phyloP scores from a whole-genome alignment of 148 eudicot species.

The Bassia scoparia region DNA sequence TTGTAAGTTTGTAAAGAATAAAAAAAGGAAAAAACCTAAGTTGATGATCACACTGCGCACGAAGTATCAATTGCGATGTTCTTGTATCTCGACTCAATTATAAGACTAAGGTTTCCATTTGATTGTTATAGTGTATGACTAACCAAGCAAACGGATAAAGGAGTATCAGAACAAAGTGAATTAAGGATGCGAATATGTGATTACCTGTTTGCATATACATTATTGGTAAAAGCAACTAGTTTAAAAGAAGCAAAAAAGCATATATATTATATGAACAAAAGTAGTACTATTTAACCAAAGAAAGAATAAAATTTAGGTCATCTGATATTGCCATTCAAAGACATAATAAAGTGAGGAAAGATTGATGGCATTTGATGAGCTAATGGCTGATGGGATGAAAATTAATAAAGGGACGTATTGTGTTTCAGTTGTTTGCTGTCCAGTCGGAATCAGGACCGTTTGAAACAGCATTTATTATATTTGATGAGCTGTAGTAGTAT shows the following conservation, averaged over 20 bases:
- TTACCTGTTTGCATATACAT: constrained; percentile 8
- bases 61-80: too few species aligned
- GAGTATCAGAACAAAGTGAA: too few species aligned
- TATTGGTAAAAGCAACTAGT: constrained; percentile 12
- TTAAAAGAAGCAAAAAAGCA: constrained; percentile 11
- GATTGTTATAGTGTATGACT: too few species aligned
- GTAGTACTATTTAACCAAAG: constrained; percentile 11
- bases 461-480: neutral
- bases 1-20: too few species aligned
- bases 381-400: neutral
- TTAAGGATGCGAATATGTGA: neutral
- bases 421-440: constrained; percentile 8
- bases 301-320: constrained; percentile 25
- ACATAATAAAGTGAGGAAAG: constrained; percentile 6
- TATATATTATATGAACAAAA: constrained; percentile 1
- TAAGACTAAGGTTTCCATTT: too few species aligned
- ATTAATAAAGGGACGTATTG: constrained; percentile 25
- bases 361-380: neutral
- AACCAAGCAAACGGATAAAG: too few species aligned
- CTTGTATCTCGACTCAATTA: too few species aligned
- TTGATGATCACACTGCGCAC: too few species aligned
- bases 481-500: neutral
- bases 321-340: constrained; percentile 14
- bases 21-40: too few species aligned
- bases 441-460: constrained; percentile 17